Evolutionary conservation across 805 yeast genomes (phyloP), one percentile per base, ranked within the genome.

Genomic region (Saturnispora zaruensis): DNA sequence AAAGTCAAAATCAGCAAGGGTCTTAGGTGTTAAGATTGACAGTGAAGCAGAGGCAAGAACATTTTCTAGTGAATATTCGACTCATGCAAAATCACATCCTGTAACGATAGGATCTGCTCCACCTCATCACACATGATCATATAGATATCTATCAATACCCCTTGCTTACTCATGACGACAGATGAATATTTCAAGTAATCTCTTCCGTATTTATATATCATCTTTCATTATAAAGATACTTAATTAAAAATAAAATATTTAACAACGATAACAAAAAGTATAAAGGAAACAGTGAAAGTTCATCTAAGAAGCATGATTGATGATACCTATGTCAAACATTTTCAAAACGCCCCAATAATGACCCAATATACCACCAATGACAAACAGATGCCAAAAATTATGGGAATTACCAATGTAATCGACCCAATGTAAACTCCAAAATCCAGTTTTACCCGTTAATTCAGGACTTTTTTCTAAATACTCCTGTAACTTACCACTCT

Each of bases 311-410:
- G 23, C 21, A 20, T 18, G 23, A 7, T 41, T 30, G 5, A 25
- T 9, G n/a, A 43, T 32, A 5, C 50, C 58, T 33, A 53, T 54
- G 25, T 71, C 72, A 55, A 82, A 82, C 85, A 90, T 82, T 51
- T 78, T 81, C 53, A 87, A 69, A 36, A 88, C 71, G 13, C 95
- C 91, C 50, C 73, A 72, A 66, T 90, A 93, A 66, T 91, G 98
- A 30, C 95, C 95, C 40, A 85, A 66, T n/a, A 88, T 81, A 2
- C 99, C 99, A 24, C 85, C 73, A 16, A 93, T 76, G 28, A 93
- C 99, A 62, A 85, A 87, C 11, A 88, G 64, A 67, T 91, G 99
- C 99, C 99, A 91, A 28, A 91, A 71, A 60, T 89, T 90, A 66
- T 91, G 99, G 34, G 96, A 87, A 40, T 80, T 76, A 48, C 82